Conservation (phyloP, 1,284 basidiomycete genomes). For the Moesziomyces parantarcticus region DNA sequence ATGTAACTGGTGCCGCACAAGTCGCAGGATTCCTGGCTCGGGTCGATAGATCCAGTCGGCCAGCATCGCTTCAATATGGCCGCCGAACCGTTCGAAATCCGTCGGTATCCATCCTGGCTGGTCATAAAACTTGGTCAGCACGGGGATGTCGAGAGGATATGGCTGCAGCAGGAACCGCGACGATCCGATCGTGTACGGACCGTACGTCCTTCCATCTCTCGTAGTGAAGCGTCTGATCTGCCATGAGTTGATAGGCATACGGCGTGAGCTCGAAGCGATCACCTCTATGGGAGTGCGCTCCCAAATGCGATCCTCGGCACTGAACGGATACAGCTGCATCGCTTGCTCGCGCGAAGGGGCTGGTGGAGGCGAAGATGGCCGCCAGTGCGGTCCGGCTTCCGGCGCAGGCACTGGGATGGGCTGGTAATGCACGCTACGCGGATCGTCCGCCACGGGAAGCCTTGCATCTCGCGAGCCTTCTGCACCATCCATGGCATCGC, state of each 20-base stretch:
- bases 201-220: not conserved
- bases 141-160: conserved; percentile 5
- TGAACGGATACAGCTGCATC: not conserved
- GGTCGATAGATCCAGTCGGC: conserved; percentile 2
- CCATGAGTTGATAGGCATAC: not conserved
- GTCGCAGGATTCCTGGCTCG: not conserved
- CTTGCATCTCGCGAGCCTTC: not conserved
- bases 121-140: not conserved
- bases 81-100: not conserved
- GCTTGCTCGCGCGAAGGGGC: not conserved
- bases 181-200: not conserved
- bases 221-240: not conserved
- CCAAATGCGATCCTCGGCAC: not conserved
- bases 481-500: not conserved
- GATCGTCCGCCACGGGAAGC: not conserved
- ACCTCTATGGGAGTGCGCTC: no score
- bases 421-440: not conserved
- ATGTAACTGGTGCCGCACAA: not conserved
- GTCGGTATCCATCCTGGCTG: not conserved
- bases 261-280: not conserved
- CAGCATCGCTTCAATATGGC: fast-evolving
- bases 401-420: not conserved
- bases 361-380: not conserved
- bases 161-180: not conserved
- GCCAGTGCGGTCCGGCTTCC: not conserved